Percentiles rank a stretch among this genome's conserved stretches.
These are phyloP conservation scores for Haberlea rhodopensis DNA, from an alignment of 257 asterid genomes.

Conservation along the genomic window DNA sequence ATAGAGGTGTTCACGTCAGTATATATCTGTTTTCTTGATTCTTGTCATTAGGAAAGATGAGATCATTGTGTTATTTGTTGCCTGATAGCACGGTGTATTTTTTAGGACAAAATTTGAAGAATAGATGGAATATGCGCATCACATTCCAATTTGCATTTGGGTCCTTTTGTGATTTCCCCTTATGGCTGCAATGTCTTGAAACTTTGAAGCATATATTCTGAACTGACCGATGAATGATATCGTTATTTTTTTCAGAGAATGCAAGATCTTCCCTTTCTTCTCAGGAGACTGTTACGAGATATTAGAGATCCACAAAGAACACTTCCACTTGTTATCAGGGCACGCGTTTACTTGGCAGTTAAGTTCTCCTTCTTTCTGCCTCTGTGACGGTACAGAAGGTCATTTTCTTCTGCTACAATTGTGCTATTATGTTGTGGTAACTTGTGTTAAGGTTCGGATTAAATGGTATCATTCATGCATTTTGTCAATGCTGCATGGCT, in stretches of 20 bases:
- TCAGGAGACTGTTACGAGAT: slow-evolving; percentile 77
- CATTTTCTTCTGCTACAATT: slow-evolving; percentile 6
- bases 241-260: slow-evolving; percentile 60
- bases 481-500: not conserved
- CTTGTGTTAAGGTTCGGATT: not conserved
- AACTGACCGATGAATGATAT: slow-evolving; percentile 21
- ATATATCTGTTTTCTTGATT: not conserved
- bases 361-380: slow-evolving; percentile 41
- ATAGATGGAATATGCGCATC: slow-evolving; percentile 5
- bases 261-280: slow-evolving; percentile 95
- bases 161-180: slow-evolving; percentile 6
- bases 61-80: not conserved
- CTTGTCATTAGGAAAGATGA: not conserved
- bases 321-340: slow-evolving; percentile 71
- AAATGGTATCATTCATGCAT: slow-evolving; percentile 4
- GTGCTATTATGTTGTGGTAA: slow-evolving; percentile 15
- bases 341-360: slow-evolving; percentile 92
- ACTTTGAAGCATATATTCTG: slow-evolving; percentile 8
- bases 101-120: not conserved
- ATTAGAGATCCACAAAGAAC: slow-evolving; percentile 84
- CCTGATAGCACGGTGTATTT: not conserved
- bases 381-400: slow-evolving; percentile 13
- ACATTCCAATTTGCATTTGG: not conserved
- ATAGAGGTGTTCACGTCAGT: not conserved
- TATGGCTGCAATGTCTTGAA: not conserved